Percentiles rank a stretch among this genome's conserved stretches.
These are phyloP conservation scores for Cadophora gregata DNA, from an alignment of 2,329 filamentous ascomycete genomes.

Conservation along the genomic window DNA sequence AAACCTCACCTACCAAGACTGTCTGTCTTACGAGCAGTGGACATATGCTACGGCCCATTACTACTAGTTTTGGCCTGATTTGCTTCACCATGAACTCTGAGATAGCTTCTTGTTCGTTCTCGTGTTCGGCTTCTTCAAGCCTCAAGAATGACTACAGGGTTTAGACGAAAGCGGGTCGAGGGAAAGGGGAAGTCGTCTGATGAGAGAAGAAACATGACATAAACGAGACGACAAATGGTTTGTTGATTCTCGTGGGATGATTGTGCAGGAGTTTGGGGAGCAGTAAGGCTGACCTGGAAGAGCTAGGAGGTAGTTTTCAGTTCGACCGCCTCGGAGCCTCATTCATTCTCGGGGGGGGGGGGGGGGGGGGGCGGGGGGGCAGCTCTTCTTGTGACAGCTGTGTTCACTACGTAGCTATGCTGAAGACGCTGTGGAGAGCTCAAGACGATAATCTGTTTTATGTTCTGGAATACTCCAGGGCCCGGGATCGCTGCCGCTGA, in stretches of 20 bases:
- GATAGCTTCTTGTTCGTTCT: slow-evolving; percentile 21
- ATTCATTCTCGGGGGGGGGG: no score
- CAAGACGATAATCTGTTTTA: no score
- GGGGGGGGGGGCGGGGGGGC: no score
- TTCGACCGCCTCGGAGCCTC: no score
- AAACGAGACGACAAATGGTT: slow-evolving; percentile 4
- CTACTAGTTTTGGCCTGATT: slow-evolving; percentile 4
- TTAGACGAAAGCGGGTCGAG: not conserved
- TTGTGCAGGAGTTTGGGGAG: not conserved
- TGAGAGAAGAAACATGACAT: not conserved
- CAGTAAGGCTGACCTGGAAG: not conserved
- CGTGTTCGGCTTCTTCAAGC: slow-evolving; percentile 14
- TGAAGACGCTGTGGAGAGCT: no score
- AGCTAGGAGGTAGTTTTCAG: no score
- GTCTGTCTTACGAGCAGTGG: slow-evolving; percentile 23
- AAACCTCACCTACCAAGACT: not conserved
- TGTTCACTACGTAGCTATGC: no score
- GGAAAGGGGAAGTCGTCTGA: slow-evolving; percentile 1
- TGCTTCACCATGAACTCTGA: not conserved
- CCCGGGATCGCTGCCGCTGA: not conserved
- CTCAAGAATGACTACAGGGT: not conserved
- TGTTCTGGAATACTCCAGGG: no score
- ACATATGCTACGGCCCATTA: slow-evolving; percentile 17
- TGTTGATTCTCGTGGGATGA: not conserved
- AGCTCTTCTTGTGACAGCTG: no score